These are phyloP conservation scores for Testicularia cyperi DNA, from an alignment of 1,284 basidiomycete genomes.

Conservation along the genomic window DNA sequence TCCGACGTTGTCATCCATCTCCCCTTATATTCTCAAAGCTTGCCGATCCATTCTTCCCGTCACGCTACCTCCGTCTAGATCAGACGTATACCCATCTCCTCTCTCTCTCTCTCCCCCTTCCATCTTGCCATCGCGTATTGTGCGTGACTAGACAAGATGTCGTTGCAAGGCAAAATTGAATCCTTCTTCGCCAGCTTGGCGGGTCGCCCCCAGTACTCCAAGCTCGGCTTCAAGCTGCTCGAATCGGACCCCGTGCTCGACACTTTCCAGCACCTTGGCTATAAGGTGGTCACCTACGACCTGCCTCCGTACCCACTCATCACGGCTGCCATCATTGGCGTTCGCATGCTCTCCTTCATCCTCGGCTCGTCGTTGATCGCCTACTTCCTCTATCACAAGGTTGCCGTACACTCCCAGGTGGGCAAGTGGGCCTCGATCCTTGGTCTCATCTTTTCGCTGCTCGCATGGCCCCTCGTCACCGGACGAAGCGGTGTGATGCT, in stretches of 20 bases:
- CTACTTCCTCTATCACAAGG: slow-evolving; percentile 48
- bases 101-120: not conserved
- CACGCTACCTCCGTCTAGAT: no score
- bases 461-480: slow-evolving; percentile 49
- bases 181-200: slow-evolving; percentile 14
- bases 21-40: no score
- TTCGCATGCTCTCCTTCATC: slow-evolving; percentile 45
- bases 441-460: slow-evolving; percentile 31
- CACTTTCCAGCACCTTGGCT: slow-evolving; percentile 11
- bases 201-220: slow-evolving; percentile 27
- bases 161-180: slow-evolving; percentile 17
- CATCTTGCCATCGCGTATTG: not conserved
- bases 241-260: slow-evolving; percentile 27
- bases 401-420: slow-evolving; percentile 27
- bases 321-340: slow-evolving; percentile 20
- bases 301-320: slow-evolving; percentile 41
- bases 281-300: slow-evolving; percentile 48
- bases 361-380: slow-evolving; percentile 35
- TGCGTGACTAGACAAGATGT: slow-evolving; percentile 11
- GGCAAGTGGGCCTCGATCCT: slow-evolving; percentile 41
- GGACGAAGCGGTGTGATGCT: slow-evolving; percentile 47
- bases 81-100: not conserved
- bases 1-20: no score
- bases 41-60: no score
- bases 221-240: slow-evolving; percentile 41